Conservation (phyloP, 75 land plant genomes). For the Larix kaempferi region DNA sequence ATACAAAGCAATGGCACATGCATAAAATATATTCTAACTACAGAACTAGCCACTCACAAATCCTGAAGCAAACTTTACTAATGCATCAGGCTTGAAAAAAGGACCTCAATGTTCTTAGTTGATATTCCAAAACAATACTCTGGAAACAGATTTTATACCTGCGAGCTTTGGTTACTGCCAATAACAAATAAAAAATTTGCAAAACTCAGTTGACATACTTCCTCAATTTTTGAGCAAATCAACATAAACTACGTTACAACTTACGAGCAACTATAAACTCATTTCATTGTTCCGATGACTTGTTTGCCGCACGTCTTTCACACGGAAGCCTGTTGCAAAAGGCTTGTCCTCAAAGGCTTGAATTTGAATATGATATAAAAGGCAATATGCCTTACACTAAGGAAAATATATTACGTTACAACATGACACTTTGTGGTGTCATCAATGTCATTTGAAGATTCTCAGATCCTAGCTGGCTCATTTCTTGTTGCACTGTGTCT, state of each 20-base stretch:
- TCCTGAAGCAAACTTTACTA: background rate
- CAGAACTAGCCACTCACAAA: background rate
- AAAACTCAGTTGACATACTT: background rate
- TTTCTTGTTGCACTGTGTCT: background rate
- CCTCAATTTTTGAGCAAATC: background rate
- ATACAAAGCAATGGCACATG: too few species aligned
- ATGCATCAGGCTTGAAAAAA: background rate
- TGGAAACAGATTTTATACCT: background rate
- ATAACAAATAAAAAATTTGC: background rate
- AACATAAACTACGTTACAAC: background rate
- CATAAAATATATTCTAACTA: too few species aligned
- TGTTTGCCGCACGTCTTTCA: background rate
- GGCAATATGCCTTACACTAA: background rate
- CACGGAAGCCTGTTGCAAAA: background rate
- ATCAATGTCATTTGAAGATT: background rate
- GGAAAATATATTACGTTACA: constrained; percentile 4
- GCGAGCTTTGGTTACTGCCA: background rate
- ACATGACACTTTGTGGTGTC: background rate
- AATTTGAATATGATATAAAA: background rate
- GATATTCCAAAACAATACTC: background rate
- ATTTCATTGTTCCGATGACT: background rate
- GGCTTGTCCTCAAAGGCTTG: background rate
- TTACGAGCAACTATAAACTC: background rate
- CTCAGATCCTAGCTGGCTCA: background rate
- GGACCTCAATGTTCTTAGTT: background rate